Base-by-base conservation (phyloP, 192 early-diverging fungal species). In the Mycoemilia scoparia region DNA sequence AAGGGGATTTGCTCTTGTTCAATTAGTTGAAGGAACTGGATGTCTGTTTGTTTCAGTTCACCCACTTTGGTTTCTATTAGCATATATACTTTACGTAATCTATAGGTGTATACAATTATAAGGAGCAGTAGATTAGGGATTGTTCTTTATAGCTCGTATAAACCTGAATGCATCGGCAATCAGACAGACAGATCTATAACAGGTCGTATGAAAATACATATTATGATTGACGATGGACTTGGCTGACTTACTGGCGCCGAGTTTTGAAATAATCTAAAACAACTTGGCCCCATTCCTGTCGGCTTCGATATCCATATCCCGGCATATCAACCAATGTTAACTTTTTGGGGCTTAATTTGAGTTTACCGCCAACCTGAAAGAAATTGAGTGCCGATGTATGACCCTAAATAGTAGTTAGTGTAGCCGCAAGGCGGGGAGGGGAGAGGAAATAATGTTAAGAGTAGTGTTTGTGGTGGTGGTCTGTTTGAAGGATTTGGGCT, bases 251-350 rank as follows among this genome's bases (percentile, higher is more conserved):
- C 48, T 35, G 49, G 21, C 49, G 43, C 19, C 64, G 54, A 10
- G 30, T 34, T 0, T 43, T 29, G 25, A 67, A 34, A 22, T 67
- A 67, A 19, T 54, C 37, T 26, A 42, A 46, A 24, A 62, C 55
- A 36, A 67, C 60, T 10, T 29, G 16, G 21, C 64, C 64, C 64
- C 64, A 67, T 18, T 62, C 58, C 20, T 39, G 27, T 10, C 51
- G 49, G 16, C 59, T 62, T 14, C 64, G 58, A 27, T 43, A 67
- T n/a, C 64, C 64, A 21, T 67, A 67, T 6, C 64, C 64, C 9
- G 64, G 64, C 64, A 67, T 67, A 27, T 67, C 64, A 19, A 67
- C 64, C 18, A 67, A 25, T 3, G 44, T 55, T 7, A 18, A 18
- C 6, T 17, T 14, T 32, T 7, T 17, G 19, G n/a, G 5, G 19